Conservation (phyloP, 371 early-diverging fungal species). For the Mucor irregularis region DNA sequence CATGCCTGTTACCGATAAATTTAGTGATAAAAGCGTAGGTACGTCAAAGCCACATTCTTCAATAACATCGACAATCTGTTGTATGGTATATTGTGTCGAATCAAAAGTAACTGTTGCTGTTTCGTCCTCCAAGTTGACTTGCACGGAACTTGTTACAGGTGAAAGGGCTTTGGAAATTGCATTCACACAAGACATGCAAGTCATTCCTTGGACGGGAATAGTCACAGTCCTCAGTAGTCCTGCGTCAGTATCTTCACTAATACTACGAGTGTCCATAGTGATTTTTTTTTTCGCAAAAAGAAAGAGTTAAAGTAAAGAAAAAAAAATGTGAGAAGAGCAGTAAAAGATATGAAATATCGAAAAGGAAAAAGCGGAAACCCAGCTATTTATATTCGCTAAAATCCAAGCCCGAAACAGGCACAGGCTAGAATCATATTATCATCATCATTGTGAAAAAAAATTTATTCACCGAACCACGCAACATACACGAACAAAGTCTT, state of each 20-base stretch:
- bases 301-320: not conserved
- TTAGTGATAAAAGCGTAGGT: slow-evolving; percentile 23
- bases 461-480: too few species aligned
- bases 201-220: slow-evolving; percentile 63
- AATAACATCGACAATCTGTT: slow-evolving; percentile 27
- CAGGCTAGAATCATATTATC: too few species aligned
- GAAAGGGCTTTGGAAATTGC: slow-evolving; percentile 40
- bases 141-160: slow-evolving; percentile 27
- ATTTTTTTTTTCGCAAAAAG: not conserved
- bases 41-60: slow-evolving; percentile 41
- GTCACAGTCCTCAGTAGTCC: slow-evolving; percentile 7
- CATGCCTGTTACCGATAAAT: slow-evolving; percentile 74
- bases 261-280: not conserved
- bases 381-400: too few species aligned
- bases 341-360: too few species aligned
- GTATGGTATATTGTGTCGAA: not conserved
- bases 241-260: too few species aligned
- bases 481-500: too few species aligned
- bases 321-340: too few species aligned
- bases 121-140: slow-evolving; percentile 39
- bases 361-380: too few species aligned
- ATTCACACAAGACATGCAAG: slow-evolving; percentile 64
- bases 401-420: too few species aligned
- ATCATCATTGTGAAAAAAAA: too few species aligned
- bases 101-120: slow-evolving; percentile 40